Evolutionary conservation across 2,329 filamentous ascomycete genomes (phyloP).

Genomic region (Apiospora phragmitis): DNA sequence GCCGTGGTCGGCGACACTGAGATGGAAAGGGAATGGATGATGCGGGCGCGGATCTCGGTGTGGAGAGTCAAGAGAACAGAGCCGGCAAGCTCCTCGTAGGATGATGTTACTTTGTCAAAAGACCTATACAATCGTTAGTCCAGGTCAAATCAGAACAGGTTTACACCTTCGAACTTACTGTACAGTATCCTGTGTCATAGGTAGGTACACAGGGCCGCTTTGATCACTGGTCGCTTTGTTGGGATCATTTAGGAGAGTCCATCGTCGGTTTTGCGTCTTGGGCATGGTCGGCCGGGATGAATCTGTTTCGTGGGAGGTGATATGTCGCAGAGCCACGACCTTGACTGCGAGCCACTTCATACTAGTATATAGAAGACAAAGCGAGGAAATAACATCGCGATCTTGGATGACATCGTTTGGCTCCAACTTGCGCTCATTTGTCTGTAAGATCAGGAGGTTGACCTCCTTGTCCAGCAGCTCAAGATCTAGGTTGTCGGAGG

Average conservation of each 20-base stretch:
- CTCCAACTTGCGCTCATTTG: slow-evolving; percentile 63
- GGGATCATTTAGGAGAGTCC: slow-evolving; percentile 76
- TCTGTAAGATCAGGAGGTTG: slow-evolving; percentile 54
- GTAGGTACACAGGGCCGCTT: slow-evolving; percentile 73
- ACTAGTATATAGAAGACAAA: slow-evolving; percentile 91
- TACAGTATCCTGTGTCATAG: slow-evolving; percentile 83
- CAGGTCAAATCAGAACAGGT: not conserved
- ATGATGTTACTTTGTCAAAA: slow-evolving; percentile 84
- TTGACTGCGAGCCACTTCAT: slow-evolving; percentile 97
- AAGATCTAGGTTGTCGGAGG: slow-evolving; percentile 48
- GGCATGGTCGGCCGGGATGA: slow-evolving; percentile 56
- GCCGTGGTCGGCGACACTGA: slow-evolving; percentile 61
- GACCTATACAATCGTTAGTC: slow-evolving; percentile 46
- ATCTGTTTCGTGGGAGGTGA: slow-evolving; percentile 72
- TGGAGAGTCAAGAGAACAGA: slow-evolving; percentile 84
- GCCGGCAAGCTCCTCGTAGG: slow-evolving; percentile 77
- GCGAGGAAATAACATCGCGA: slow-evolving; percentile 77
- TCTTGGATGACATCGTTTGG: slow-evolving; percentile 86
- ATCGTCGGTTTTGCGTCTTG: slow-evolving; percentile 68
- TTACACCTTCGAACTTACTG: slow-evolving; percentile 52
- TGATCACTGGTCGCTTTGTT: slow-evolving; percentile 56
- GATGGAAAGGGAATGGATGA: slow-evolving; percentile 74
- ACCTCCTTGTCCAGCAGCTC: slow-evolving; percentile 66
- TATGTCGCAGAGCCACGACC: slow-evolving; percentile 77
- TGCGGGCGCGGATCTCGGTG: slow-evolving; percentile 82